A percentile compares a stretch with the other conserved stretches of the same genome.
phyloP scores from a whole-genome alignment of 2,329 filamentous ascomycete species.

The Sclerotinia minor region DNA sequence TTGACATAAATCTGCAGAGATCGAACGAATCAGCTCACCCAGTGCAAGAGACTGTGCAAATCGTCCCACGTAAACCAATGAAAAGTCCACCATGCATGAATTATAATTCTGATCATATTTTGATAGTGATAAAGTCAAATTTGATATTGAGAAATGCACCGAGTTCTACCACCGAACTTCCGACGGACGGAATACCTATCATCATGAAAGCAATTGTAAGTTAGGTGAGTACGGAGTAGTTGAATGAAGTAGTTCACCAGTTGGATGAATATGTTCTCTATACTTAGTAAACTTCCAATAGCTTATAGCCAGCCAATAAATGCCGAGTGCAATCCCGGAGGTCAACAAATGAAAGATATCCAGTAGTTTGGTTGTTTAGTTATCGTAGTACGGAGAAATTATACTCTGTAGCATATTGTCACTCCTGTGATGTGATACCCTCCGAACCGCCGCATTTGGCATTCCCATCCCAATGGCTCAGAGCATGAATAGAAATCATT shows the following conservation, averaged over 20 bases:
- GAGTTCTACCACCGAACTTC: neutral
- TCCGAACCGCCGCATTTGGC: too few relatives aligned
- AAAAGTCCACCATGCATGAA: neutral
- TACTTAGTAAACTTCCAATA: neutral
- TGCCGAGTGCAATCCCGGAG: neutral
- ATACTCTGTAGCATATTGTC: too few relatives aligned
- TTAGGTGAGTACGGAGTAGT: too few relatives aligned
- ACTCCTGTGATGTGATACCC: too few relatives aligned
- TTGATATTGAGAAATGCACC: neutral
- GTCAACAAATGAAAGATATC: neutral
- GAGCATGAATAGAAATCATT: too few relatives aligned
- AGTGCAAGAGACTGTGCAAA: conserved; percentile 2
- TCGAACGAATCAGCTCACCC: neutral
- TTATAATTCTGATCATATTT: conserved; percentile 5
- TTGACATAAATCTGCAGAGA: conserved; percentile 1
- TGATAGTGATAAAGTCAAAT: neutral
- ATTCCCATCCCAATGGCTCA: too few relatives aligned
- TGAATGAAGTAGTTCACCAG: too few relatives aligned
- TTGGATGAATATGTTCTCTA: neutral
- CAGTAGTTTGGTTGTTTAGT: neutral
- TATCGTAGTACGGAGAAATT: too few relatives aligned
- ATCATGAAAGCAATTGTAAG: neutral
- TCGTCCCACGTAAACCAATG: neutral
- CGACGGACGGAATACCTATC: too few relatives aligned
- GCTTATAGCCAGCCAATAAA: neutral